Conservation (phyloP, 2,329 filamentous ascomycete genomes). For the Ophiostoma sp. region DNA sequence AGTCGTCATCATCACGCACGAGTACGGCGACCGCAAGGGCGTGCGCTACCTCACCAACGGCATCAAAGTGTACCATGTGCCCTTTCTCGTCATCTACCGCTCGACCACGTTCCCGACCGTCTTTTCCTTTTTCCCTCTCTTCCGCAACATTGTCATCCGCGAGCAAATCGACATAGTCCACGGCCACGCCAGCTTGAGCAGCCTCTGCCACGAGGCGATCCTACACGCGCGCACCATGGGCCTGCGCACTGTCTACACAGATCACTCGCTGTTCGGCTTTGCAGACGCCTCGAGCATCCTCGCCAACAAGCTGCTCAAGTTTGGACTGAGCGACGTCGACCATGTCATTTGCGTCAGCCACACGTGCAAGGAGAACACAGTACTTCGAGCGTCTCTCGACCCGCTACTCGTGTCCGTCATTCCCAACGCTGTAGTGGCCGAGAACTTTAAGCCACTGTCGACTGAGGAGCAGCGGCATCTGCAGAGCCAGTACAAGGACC, state of each 20-base stretch:
- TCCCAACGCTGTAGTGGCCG: slow-evolving; percentile 93
- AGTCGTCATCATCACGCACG: slow-evolving; percentile 95
- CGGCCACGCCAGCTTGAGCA: slow-evolving; percentile 92
- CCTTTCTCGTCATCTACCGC: slow-evolving; percentile 93
- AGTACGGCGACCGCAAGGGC: slow-evolving; percentile 86
- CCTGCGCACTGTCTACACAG: slow-evolving; percentile 90
- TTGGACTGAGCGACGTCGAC: slow-evolving; percentile 92
- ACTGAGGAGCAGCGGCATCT: slow-evolving; percentile 41
- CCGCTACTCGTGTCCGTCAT: slow-evolving; percentile 98
- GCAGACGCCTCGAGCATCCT: slow-evolving; percentile 94
- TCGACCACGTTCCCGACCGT: slow-evolving; percentile 92
- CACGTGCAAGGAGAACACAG: slow-evolving; percentile 98
- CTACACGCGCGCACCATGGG: slow-evolving; percentile 96
- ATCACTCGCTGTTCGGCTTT: slow-evolving; percentile 96
- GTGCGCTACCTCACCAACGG: slow-evolving; percentile 96
- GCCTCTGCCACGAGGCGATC: slow-evolving; percentile 90
- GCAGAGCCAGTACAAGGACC: slow-evolving; percentile 30
- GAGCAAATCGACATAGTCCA: slow-evolving; percentile 97
- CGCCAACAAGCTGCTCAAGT: slow-evolving; percentile 96
- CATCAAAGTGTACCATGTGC: slow-evolving; percentile 96
- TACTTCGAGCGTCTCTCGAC: slow-evolving; percentile 88
- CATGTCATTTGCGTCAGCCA: slow-evolving; percentile 98
- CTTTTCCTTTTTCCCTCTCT: slow-evolving; percentile 98
- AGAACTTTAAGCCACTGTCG: slow-evolving; percentile 81
- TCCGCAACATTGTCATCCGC: slow-evolving; percentile 91